A percentile compares a stretch with the other conserved stretches of the same genome.
Conservation (phyloP, 2,329 filamentous ascomycete genomes). For the Knoxdaviesia proteae region DNA sequence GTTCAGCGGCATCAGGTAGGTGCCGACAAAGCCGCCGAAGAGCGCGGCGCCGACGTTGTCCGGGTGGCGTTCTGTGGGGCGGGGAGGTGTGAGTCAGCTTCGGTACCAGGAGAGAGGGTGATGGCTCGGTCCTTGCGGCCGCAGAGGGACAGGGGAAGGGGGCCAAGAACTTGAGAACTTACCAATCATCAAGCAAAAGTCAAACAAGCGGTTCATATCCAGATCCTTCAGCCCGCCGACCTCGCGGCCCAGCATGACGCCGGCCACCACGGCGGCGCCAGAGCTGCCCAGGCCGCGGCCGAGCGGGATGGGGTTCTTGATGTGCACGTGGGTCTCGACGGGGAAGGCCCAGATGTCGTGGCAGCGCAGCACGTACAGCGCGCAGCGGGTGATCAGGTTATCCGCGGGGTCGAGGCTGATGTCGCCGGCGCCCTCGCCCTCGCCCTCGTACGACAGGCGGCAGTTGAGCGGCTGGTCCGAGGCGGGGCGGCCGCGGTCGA, state of each 20-base stretch:
- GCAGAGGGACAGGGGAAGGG: neutral
- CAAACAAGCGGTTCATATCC: constrained; percentile 63
- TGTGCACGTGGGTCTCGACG: constrained; percentile 70
- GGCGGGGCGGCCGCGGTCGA: constrained; percentile 35
- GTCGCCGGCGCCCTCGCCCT: constrained; percentile 46
- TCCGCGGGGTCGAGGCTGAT: constrained; percentile 68
- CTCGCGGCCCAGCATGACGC: constrained; percentile 81
- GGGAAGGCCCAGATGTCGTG: constrained; percentile 75
- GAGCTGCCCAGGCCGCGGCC: constrained; percentile 88
- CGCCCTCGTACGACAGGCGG: constrained; percentile 73
- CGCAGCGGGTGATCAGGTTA: constrained; percentile 87
- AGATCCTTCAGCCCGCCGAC: constrained; percentile 59
- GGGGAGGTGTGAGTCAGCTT: neutral
- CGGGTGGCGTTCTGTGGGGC: constrained; percentile 50
- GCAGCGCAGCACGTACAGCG: constrained; percentile 85
- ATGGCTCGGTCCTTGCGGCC: neutral
- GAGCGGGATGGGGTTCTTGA: constrained; percentile 86
- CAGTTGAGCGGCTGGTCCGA: constrained; percentile 58
- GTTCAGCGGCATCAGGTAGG: constrained; percentile 80
- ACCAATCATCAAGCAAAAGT: constrained; percentile 96
- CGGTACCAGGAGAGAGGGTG: neutral
- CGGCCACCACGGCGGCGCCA: constrained; percentile 84
- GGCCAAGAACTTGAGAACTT: constrained; percentile 11
- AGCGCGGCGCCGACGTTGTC: constrained; percentile 90
- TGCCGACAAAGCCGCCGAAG: constrained; percentile 91